These are phyloP conservation scores for Apiospora arundinis DNA, from an alignment of 2,329 filamentous ascomycete genomes.

Conservation along the genomic window DNA sequence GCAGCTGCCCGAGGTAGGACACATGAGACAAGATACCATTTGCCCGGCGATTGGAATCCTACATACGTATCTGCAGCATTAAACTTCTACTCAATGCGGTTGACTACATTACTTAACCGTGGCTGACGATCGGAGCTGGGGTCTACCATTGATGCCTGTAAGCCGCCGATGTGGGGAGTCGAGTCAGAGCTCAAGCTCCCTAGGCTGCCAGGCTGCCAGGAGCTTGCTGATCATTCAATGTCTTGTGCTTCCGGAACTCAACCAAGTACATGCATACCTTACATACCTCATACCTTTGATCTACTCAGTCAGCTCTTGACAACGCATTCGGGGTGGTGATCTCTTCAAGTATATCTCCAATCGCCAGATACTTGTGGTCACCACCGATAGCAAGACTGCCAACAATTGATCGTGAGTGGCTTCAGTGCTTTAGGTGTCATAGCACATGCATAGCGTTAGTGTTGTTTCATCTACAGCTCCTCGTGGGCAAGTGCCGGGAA, in stretches of 20 bases:
- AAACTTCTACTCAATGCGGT: not conserved
- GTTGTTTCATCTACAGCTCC: not conserved
- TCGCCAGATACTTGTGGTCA: no score
- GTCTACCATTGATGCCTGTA: not conserved
- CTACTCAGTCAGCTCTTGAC: no score
- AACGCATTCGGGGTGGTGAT: no score
- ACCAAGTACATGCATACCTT: not conserved
- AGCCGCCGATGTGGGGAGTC: not conserved
- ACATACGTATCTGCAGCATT: not conserved
- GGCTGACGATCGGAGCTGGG: not conserved
- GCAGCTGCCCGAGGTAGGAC: slow-evolving; percentile 4
- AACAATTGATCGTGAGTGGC: no score
- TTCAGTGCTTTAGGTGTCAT: not conserved
- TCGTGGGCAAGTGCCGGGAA: slow-evolving; percentile 24
- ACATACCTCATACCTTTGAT: not conserved
- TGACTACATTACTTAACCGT: not conserved
- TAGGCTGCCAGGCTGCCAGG: no score
- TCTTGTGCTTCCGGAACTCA: not conserved
- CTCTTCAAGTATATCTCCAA: no score
- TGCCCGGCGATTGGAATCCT: not conserved
- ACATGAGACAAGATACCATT: not conserved
- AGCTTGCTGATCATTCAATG: not conserved
- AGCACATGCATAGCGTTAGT: not conserved
- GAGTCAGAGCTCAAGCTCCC: not conserved
- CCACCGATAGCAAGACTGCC: no score